Conservation (phyloP, 257 asterid genomes). For the Paulownia fortunei region DNA sequence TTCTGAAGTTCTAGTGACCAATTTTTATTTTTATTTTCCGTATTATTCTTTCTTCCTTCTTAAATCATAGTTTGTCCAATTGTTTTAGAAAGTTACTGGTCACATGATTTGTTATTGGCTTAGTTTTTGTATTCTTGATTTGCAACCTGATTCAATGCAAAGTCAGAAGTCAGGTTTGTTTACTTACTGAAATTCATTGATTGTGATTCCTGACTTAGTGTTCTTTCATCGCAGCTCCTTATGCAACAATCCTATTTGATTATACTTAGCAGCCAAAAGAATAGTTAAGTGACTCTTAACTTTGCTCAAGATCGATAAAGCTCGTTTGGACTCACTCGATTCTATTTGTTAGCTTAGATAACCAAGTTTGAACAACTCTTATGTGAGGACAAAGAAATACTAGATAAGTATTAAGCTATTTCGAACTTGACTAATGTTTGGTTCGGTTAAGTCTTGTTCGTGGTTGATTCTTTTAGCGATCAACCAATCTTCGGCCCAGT, state of each 20-base stretch:
- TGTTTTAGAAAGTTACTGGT: slow-evolving; percentile 25
- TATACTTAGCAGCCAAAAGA: background rate
- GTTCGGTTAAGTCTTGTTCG: no score
- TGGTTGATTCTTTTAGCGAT: no score
- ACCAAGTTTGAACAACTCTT: no score
- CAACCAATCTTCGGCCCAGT: no score
- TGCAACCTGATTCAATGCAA: slow-evolving; percentile 1
- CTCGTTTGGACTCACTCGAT: no score
- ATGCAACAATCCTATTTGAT: background rate
- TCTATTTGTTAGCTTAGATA: no score
- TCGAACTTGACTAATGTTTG: no score
- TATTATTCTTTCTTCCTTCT: background rate
- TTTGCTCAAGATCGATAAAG: no score
- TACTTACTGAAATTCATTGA: background rate
- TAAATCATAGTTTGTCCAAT: slow-evolving; percentile 9
- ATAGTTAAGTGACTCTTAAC: no score
- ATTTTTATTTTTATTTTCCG: background rate
- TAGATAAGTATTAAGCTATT: no score
- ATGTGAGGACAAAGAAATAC: no score
- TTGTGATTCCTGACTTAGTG: background rate
- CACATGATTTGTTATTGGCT: background rate
- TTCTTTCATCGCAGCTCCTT: background rate
- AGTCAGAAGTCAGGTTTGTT: background rate
- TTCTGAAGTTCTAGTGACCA: background rate
- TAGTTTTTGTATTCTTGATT: slow-evolving; percentile 13